A percentile compares a stretch with the other conserved stretches of the same genome.
These are phyloP conservation scores for Dissoconium aciculare DNA, from an alignment of 2,329 filamentous ascomycete species.

Conservation along the genomic window DNA sequence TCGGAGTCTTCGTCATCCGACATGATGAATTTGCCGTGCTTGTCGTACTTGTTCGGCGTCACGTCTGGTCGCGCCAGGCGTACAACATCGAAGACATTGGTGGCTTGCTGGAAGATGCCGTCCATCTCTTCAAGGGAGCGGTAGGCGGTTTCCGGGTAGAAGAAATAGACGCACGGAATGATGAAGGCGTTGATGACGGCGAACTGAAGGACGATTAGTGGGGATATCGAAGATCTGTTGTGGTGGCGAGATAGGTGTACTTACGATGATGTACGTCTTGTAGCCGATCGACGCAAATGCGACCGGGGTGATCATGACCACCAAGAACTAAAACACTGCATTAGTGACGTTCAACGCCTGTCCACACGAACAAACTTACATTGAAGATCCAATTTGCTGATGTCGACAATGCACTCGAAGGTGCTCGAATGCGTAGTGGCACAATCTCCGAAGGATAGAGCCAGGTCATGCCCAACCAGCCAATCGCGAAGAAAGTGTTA, in stretches of 20 bases:
- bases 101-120: constrained; percentile 44
- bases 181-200: constrained; percentile 50
- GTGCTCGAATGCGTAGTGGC: constrained; percentile 23
- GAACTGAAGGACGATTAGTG: constrained; percentile 27
- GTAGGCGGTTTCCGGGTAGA: constrained; percentile 41
- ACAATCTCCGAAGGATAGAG: constrained; percentile 21
- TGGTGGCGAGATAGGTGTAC: not conserved
- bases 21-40: constrained; percentile 42
- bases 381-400: constrained; percentile 29
- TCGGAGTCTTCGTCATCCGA: constrained; percentile 34
- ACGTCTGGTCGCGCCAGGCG: constrained; percentile 32
- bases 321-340: constrained; percentile 11
- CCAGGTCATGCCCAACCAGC: constrained; percentile 24
- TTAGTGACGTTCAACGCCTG: constrained; percentile 5
- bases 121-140: constrained; percentile 54
- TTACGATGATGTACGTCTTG: constrained; percentile 41
- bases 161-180: constrained; percentile 30
- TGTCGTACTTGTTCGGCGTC: constrained; percentile 42
- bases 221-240: not conserved
- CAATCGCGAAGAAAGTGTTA: constrained; percentile 25
- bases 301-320: constrained; percentile 45
- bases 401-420: constrained; percentile 27
- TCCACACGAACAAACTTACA: no score
- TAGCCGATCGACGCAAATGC: constrained; percentile 41
- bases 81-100: constrained; percentile 36